These are phyloP conservation scores for Schizosaccharomyces cryophilus DNA, from an alignment of 805 yeast species.

Conservation along the genomic window DNA sequence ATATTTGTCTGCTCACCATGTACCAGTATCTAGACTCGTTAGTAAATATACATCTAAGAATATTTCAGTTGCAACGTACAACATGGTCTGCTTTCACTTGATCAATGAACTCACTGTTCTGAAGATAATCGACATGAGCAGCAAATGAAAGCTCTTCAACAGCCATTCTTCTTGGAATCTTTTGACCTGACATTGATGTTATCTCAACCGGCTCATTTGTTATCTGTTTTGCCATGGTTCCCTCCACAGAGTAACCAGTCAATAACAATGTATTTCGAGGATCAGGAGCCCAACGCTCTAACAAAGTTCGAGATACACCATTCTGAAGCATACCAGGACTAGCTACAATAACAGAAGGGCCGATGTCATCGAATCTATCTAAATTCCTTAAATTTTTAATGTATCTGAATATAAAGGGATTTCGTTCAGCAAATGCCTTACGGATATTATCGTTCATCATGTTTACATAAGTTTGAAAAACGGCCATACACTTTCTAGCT, in stretches of 20 bases:
- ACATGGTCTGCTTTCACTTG: conserved; percentile 62
- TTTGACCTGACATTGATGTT: conserved; percentile 36
- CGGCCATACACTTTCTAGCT: conserved; percentile 92
- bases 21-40: conserved; percentile 24
- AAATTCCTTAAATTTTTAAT: conserved; percentile 56
- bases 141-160: conserved; percentile 94
- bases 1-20: conserved; percentile 97
- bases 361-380: conserved; percentile 73
- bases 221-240: conserved; percentile 83
- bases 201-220: conserved; percentile 78
- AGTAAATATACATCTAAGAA: not conserved
- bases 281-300: conserved; percentile 96
- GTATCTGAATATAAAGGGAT: conserved; percentile 76
- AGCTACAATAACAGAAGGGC: conserved; percentile 89
- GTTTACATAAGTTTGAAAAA: conserved; percentile 82
- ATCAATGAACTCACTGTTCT: conserved; percentile 76
- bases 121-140: conserved; percentile 96
- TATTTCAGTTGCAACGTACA: conserved; percentile 11
- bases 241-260: conserved; percentile 96
- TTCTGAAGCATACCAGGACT: conserved; percentile 94
- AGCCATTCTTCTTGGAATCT: conserved; percentile 63
- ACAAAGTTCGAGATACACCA: conserved; percentile 72
- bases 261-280: conserved; percentile 64
- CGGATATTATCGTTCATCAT: conserved; percentile 91
- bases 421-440: conserved; percentile 30